Conservation (phyloP, 2,329 filamentous ascomycete species). For the Aspergillus pseudoterreus region DNA sequence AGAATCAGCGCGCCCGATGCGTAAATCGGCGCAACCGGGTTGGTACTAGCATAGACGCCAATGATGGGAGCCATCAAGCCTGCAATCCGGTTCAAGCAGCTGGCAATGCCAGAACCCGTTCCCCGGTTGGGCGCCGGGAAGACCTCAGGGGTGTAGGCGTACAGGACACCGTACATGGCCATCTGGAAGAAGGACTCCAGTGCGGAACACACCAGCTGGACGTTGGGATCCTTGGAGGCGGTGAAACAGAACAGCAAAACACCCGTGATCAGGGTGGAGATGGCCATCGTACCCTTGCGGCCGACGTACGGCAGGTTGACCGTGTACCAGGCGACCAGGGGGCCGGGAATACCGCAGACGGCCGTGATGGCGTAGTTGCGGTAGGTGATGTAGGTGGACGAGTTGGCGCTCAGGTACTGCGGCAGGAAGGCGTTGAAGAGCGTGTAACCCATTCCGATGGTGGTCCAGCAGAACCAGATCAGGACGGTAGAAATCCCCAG, state of each 20-base stretch:
- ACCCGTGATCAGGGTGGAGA: conserved; percentile 50
- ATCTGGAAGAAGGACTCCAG: conserved; percentile 54
- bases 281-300: conserved; percentile 55
- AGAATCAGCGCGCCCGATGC: conserved; percentile 40
- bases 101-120: conserved; percentile 46
- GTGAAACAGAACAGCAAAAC: conserved; percentile 56
- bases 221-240: conserved; percentile 42
- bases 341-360: conserved; percentile 71
- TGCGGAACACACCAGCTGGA: conserved; percentile 48
- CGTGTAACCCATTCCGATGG: conserved; percentile 81
- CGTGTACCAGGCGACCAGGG: conserved; percentile 68
- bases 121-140: conserved; percentile 52
- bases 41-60: conserved; percentile 34
- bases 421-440: conserved; percentile 87
- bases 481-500: conserved; percentile 49
- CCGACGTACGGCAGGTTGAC: conserved; percentile 65
- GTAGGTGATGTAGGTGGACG: conserved; percentile 52
- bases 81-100: conserved; percentile 38
- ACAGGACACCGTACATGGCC: conserved; percentile 53
- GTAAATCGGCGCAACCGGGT: conserved; percentile 42
- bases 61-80: conserved; percentile 43
- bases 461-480: conserved; percentile 76
- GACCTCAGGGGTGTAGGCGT: conserved; percentile 54
- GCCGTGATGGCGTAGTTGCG: conserved; percentile 80
- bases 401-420: conserved; percentile 68